Base-by-base conservation (phyloP, 2,329 filamentous ascomycete genomes). In the Trichoderma koningiopsis region DNA sequence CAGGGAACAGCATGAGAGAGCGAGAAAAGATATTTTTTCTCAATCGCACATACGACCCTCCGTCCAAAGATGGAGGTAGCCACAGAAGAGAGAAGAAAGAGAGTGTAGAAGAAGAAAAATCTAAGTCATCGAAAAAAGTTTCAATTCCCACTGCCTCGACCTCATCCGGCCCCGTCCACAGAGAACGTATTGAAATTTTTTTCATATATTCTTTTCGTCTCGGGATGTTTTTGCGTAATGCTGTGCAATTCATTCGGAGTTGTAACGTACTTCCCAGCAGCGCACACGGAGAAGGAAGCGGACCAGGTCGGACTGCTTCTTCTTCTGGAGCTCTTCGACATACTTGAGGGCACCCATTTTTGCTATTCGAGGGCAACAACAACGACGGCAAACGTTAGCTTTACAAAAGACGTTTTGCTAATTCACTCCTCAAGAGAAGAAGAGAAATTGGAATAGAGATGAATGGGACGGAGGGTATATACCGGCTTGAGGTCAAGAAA, bases 261-360 rank as follows among this genome's bases (percentile, higher is more conserved):
- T 80, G 87, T 79, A 88, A 89, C 89, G 87, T 89, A 95, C 95
- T 93, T 99, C 96, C 96, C 96, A 99, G 94, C 96, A 99, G 88
- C 96, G 94, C 83, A 97, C 94, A 85, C 94, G 95, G 86, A 97
- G 93, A 87, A 99, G 92, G 91, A 99, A 99, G 88, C 94, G 94
- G 88, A 98, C 93, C 83, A 99, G 92, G 90, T 99, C 96, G 85
- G 93, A 97, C 92, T 99, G 96, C 94, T 99, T 99, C 93, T 97
- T 97, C 94, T 99, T 98, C 86, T 97, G 94, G 88, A 99, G 92
- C 91, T 99, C 96, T 91, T 99, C 96, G 87, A 99, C 93, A 89
- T 97, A 99, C 89, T 99, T 99, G 86, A 97, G 93, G 89, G 95
- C 95, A 92, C 96, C 96, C 96, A 97, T 97, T 90, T 95, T 88